A percentile compares a stretch with the other conserved stretches of the same genome.
phyloP scores from a whole-genome alignment of 78 protist species.

The Dictyostelium citrinum region DNA sequence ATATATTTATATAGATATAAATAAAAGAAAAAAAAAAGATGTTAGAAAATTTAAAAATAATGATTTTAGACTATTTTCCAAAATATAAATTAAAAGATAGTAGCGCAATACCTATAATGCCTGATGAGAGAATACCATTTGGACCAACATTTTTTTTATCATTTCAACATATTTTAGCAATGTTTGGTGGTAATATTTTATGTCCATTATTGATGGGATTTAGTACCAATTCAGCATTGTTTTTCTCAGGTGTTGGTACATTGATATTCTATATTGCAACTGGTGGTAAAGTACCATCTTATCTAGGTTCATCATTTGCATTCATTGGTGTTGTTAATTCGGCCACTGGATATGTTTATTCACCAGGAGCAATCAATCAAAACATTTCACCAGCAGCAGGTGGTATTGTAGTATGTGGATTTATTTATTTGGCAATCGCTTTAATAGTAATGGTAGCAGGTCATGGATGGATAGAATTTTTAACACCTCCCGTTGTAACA shows the following conservation, averaged over 20 bases:
- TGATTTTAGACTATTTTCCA: constrained; percentile 35
- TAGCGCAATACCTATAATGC: background rate
- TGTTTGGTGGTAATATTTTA: constrained; percentile 34
- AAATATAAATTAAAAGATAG: background rate
- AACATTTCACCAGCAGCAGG: background rate
- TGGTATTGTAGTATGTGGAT: constrained; percentile 31
- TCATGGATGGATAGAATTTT: constrained; percentile 6
- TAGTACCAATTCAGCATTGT: background rate
- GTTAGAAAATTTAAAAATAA: background rate
- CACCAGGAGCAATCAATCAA: background rate
- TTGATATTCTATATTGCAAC: constrained; percentile 27
- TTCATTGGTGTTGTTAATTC: constrained; percentile 42
- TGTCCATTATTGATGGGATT: constrained; percentile 39
- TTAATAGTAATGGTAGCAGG: constrained; percentile 16
- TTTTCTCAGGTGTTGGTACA: constrained; percentile 39
- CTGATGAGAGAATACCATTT: constrained; percentile 5
- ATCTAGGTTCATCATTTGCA: constrained; percentile 44
- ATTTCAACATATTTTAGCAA: constrained; percentile 58
- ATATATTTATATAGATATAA: background rate
- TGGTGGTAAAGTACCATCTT: constrained; percentile 11
- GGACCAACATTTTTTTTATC: background rate
- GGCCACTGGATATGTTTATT: constrained; percentile 5
- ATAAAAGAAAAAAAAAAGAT: background rate
- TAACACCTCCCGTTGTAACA: constrained; percentile 38
- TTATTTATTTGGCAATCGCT: background rate